These are phyloP conservation scores for Coemansia sp. DNA, from an alignment of 192 early-diverging fungal genomes.

Conservation along the genomic window DNA sequence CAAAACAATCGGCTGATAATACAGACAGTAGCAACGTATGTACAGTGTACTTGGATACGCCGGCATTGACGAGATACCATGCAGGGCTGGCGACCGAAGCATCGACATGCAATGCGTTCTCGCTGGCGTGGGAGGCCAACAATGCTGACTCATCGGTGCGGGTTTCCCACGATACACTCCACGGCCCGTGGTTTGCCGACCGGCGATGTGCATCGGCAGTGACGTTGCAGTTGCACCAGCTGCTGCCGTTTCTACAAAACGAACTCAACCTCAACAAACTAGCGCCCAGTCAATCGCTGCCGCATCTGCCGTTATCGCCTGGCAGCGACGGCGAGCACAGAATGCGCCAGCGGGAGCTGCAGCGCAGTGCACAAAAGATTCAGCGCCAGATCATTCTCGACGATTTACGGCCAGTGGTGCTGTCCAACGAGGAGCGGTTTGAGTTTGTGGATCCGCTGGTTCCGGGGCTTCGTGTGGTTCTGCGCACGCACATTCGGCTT, in stretches of 20 bases:
- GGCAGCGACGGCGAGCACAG: constrained; percentile 9
- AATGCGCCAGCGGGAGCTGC: constrained; percentile 18
- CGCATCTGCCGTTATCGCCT: constrained; percentile 9
- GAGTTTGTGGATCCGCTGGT: constrained; percentile 27
- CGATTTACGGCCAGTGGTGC: constrained; percentile 22
- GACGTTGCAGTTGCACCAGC: constrained; percentile 17
- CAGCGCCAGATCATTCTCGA: constrained; percentile 45
- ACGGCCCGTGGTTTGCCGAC: constrained; percentile 48
- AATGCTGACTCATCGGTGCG: not conserved
- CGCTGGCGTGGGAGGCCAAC: constrained; percentile 26
- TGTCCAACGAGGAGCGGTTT: constrained; percentile 29
- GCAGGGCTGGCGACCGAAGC: constrained; percentile 25
- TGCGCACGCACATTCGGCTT: constrained; percentile 25
- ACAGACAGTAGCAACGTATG: constrained; percentile 4
- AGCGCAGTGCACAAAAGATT: constrained; percentile 38
- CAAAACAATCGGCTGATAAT: not conserved
- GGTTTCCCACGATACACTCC: constrained; percentile 16
- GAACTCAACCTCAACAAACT: constrained; percentile 48
- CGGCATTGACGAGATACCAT: constrained; percentile 20
- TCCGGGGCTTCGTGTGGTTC: constrained; percentile 20
- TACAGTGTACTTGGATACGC: constrained; percentile 28
- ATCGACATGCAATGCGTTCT: constrained; percentile 21
- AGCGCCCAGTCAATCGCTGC: not conserved
- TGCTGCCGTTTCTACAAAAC: constrained; percentile 43
- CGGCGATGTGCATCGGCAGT: constrained; percentile 8